These are phyloP conservation scores for Phaeomoniella chlamydospora DNA, from an alignment of 2,329 filamentous ascomycete genomes.

Conservation along the genomic window DNA sequence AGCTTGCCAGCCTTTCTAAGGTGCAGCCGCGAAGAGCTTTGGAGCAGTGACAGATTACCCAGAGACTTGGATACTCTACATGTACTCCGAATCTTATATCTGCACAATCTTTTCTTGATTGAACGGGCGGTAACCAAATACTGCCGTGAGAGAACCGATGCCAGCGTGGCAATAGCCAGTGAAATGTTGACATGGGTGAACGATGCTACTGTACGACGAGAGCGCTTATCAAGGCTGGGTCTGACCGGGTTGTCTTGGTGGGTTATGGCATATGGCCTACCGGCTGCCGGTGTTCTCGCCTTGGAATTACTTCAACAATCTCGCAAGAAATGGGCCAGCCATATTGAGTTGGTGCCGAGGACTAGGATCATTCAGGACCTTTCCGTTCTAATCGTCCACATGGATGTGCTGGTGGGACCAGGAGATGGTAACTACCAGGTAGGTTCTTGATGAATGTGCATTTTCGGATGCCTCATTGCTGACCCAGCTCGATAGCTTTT, in stretches of 20 bases:
- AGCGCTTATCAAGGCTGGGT: conserved; percentile 13
- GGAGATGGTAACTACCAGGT: conserved; percentile 4
- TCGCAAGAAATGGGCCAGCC: conserved; percentile 8
- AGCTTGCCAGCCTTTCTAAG: neutral
- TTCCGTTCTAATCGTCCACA: conserved; percentile 16
- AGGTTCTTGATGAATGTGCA: neutral
- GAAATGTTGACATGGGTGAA: conserved; percentile 5
- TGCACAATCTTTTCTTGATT: neutral
- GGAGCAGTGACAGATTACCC: neutral
- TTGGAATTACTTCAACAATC: conserved; percentile 19
- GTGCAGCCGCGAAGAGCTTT: neutral
- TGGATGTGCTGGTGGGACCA: conserved; percentile 1
- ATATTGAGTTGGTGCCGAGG: conserved; percentile 13
- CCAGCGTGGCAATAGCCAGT: neutral
- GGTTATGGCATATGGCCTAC: conserved; percentile 16
- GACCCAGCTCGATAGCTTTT: conserved; percentile 1
- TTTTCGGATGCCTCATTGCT: no score
- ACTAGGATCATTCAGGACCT: conserved; percentile 19
- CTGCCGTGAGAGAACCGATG: neutral
- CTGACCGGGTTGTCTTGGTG: conserved; percentile 10
- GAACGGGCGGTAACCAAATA: neutral
- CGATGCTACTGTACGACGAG: conserved; percentile 11
- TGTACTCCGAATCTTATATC: neutral
- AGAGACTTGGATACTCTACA: neutral
- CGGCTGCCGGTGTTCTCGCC: conserved; percentile 17